Base-by-base conservation (phyloP, 768 basidiomycete genomes). In the Hygrocybe punicea region DNA sequence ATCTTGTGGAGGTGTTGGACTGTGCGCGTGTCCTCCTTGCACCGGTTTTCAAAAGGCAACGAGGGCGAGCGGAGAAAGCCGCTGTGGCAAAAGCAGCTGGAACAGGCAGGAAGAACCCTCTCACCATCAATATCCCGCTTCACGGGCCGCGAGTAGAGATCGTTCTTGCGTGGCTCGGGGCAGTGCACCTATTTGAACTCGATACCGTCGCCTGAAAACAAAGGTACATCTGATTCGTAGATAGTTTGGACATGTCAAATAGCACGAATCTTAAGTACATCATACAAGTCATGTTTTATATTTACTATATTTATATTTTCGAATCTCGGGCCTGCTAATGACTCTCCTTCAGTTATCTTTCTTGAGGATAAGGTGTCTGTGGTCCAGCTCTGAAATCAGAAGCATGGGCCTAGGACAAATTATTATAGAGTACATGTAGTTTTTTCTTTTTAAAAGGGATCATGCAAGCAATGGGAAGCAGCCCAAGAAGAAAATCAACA, bases 111-210 rank as follows among this genome's bases (percentile, higher is more conserved):
- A 83, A 84, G 75, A 87, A 83, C 69, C 74, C 81, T 36, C 62
- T 82, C 60, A 80, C 84, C 51, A 88, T 92, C 68, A 89, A 84
- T 65, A 90, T 93, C 56, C 89, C 90, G 9, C 72, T 93, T 60
- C 89, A 92, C 70, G 91, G 91, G 0, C 91, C 92, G 35, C 80
- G 90, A 6, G 91, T 93, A 46, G 91, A 93, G 71, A 78, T 93
- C 55, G 78, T 92, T 55, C 78, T 93, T 55, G 91, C 91, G 42
- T 93, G 90, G 90, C 73, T 93, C 54, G 91, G 79, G 23, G 90
- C 89, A 16, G 87, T 91, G 55, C 86, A 89, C 74, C 70, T 93
- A 35, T 84, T 82, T 3, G 89, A 90, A 64, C 67, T 93, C 62
- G 90, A 91, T 50, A 69, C 40, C 17, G 50, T 57, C 25, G 56